Conservation (phyloP, 2,329 filamentous ascomycete genomes). For the Lasiodiplodia hormozganensis region DNA sequence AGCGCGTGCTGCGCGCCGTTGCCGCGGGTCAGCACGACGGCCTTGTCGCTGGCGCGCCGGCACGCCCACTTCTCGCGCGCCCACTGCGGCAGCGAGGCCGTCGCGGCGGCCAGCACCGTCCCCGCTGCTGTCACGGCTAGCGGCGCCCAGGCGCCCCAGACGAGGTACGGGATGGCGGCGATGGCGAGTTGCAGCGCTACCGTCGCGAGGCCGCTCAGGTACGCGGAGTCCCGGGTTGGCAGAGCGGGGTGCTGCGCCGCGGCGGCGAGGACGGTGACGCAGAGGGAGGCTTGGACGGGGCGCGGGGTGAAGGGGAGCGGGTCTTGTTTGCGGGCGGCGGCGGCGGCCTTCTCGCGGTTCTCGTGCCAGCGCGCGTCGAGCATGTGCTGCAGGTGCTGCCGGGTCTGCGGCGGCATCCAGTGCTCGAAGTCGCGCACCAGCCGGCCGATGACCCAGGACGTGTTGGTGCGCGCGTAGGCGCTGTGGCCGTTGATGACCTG, state of each 20-base stretch:
- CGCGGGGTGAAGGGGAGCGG: neutral
- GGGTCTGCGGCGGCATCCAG: slow-evolving; percentile 34
- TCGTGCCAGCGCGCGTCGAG: neutral
- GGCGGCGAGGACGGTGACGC: neutral
- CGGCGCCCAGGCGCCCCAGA: neutral
- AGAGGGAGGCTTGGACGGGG: neutral
- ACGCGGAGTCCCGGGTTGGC: neutral
- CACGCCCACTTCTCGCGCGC: slow-evolving; percentile 1
- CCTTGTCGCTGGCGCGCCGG: neutral
- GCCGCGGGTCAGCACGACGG: neutral
- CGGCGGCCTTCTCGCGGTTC: neutral
- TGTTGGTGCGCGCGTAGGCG: slow-evolving; percentile 50
- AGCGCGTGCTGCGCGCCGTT: slow-evolving; percentile 9
- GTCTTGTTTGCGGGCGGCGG: neutral
- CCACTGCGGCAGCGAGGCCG: neutral
- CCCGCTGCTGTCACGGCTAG: neutral
- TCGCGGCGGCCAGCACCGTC: neutral
- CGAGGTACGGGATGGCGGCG: neutral
- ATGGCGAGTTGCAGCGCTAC: neutral
- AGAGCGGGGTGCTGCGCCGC: neutral
- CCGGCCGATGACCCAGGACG: slow-evolving; percentile 53
- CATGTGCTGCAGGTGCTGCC: neutral
- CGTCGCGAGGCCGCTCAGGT: neutral
- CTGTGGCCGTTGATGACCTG: slow-evolving; percentile 48
- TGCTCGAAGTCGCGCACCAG: slow-evolving; percentile 51